Percentiles rank a stretch among this genome's conserved stretches.
phyloP scores from a whole-genome alignment of 1,139 yeast genomes.

The Magnusiomyces ingens region DNA sequence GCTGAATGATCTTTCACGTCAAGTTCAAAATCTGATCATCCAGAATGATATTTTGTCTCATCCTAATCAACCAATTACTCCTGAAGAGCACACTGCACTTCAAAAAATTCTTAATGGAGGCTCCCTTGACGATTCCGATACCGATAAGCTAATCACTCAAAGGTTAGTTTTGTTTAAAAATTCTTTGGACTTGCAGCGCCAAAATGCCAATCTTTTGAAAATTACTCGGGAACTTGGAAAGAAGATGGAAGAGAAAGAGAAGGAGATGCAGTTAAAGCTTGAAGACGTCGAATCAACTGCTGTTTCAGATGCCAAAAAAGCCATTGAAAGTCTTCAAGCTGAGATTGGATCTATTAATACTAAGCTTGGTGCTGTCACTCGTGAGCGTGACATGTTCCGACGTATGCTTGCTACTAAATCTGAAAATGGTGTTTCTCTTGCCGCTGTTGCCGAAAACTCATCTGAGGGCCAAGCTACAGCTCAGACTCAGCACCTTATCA shows the following conservation, averaged over 20 bases:
- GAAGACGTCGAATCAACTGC: conserved; percentile 51
- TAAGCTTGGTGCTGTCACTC: conserved; percentile 46
- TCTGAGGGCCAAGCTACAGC: conserved; percentile 18
- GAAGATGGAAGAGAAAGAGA: conserved; percentile 54
- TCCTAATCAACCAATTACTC: conserved; percentile 44
- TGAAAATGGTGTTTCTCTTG: conserved; percentile 18
- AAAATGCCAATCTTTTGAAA: conserved; percentile 62
- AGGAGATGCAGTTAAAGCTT: conserved; percentile 37
- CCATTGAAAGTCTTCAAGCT: conserved; percentile 60
- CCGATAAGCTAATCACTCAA: conserved; percentile 64
- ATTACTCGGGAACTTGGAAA: conserved; percentile 65
- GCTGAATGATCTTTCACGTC: conserved; percentile 69
- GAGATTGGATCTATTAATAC: conserved; percentile 48
- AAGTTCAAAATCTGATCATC: conserved; percentile 64
- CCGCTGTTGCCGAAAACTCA: conserved; percentile 15
- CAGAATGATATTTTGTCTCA: conserved; percentile 54
- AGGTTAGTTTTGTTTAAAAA: conserved; percentile 64
- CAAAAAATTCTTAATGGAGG: conserved; percentile 38
- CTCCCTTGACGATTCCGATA: conserved; percentile 45
- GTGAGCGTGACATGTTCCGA: conserved; percentile 64
- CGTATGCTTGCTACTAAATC: conserved; percentile 33
- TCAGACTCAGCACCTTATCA: conserved; percentile 31
- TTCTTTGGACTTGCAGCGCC: conserved; percentile 61
- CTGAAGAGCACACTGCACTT: conserved; percentile 50
- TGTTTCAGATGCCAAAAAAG: conserved; percentile 67